Evolutionary conservation across 371 early-diverging fungal species (phyloP).

Genomic region (Actinomucor elegans): DNA sequence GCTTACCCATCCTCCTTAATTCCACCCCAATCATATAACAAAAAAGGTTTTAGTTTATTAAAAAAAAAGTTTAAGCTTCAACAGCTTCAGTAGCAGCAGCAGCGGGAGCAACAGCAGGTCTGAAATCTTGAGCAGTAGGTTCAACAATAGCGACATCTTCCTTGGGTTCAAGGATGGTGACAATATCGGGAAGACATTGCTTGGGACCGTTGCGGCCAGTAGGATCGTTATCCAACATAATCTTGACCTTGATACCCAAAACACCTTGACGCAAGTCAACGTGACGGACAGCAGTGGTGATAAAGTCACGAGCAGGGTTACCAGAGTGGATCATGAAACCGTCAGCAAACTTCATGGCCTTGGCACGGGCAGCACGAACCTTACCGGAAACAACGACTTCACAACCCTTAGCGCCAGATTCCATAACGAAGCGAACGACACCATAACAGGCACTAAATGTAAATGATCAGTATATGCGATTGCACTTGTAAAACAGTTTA

Average conservation of each 20-base stretch:
- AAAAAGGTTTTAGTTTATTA: too few relatives aligned
- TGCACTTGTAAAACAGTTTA: neutral
- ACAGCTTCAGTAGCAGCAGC: conserved; percentile 13
- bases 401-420: conserved; percentile 99
- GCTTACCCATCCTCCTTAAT: too few relatives aligned
- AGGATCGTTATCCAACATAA: conserved; percentile 98
- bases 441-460: conserved; percentile 90
- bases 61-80: conserved; percentile 4
- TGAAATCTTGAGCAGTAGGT: conserved; percentile 78
- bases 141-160: conserved; percentile 74
- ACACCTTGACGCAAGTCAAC: conserved; percentile 99
- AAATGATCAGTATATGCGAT: neutral
- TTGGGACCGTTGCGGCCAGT: conserved; percentile 96
- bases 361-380: conserved; percentile 99
- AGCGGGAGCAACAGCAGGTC: conserved; percentile 42
- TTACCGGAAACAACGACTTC: conserved; percentile 99
- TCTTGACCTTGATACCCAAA: conserved; percentile 99
- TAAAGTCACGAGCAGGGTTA: conserved; percentile 97
- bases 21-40: too few relatives aligned
- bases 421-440: conserved; percentile 99
- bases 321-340: conserved; percentile 99
- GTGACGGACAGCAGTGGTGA: conserved; percentile 97
- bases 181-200: conserved; percentile 95
- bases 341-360: conserved; percentile 99
- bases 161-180: conserved; percentile 96